A percentile compares a stretch with the other conserved stretches of the same genome.
phyloP scores from a whole-genome alignment of 164 flowering plant species.

The Euptelea pleiosperma region DNA sequence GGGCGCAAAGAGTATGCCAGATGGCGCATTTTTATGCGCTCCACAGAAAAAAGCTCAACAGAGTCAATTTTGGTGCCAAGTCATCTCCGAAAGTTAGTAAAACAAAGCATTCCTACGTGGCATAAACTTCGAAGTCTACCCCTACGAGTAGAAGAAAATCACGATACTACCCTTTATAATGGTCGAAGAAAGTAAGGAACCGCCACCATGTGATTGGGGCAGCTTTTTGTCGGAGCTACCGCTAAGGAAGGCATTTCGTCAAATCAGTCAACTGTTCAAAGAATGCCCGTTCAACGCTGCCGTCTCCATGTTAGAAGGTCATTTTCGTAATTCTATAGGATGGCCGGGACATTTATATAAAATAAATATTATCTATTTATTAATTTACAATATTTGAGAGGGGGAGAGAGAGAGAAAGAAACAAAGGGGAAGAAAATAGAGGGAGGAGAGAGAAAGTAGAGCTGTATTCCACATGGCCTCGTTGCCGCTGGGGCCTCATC shows the following conservation, averaged over 20 bases:
- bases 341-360: neutral
- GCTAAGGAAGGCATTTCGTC: neutral
- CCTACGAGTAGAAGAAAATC: no score
- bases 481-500: conserved; percentile 31
- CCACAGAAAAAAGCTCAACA: no score
- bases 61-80: no score
- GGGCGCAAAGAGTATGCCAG: no score
- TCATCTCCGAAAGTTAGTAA: no score
- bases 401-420: conserved; percentile 6
- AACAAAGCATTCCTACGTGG: no score
- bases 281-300: neutral
- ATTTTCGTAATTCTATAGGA: neutral
- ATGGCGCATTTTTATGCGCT: no score
- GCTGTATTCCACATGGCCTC: conserved; percentile 32
- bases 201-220: conserved; percentile 14
- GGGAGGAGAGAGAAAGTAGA: neutral
- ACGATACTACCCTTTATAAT: no score
- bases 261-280: conserved; percentile 6
- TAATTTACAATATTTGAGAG: neutral
- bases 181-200: conserved; percentile 2
- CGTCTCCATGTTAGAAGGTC: conserved; percentile 8
- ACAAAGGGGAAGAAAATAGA: conserved; percentile 3
- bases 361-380: conserved; percentile 8
- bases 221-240: conserved; percentile 13
- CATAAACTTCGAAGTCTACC: no score